A percentile compares a stretch with the other conserved stretches of the same genome.
Conservation (phyloP, 2,329 filamentous ascomycete species). For the Dactylellina cionopaga region DNA sequence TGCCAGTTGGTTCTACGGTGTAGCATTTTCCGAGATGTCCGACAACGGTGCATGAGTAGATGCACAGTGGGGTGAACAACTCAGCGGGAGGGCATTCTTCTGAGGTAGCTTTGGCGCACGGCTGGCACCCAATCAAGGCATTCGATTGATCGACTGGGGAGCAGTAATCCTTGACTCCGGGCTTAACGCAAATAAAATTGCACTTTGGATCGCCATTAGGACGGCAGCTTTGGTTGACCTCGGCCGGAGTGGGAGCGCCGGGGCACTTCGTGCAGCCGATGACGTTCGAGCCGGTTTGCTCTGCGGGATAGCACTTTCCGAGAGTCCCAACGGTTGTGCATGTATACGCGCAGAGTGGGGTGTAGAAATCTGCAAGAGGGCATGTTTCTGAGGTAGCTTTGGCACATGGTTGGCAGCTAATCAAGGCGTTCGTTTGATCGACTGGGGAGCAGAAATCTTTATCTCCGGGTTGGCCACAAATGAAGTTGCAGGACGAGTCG, state of each 20-base stretch:
- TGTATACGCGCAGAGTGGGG: not conserved
- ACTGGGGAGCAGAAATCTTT: constrained; percentile 1
- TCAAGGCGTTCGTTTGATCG: constrained; percentile 3
- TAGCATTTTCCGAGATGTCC: not conserved
- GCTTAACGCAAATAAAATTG: not conserved
- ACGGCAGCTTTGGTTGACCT: not conserved
- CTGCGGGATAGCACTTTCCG: not conserved
- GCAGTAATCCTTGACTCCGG: not conserved
- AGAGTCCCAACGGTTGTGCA: not conserved
- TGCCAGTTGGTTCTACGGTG: not conserved
- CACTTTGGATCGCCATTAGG: not conserved
- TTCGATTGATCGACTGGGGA: not conserved
- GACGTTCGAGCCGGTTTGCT: not conserved
- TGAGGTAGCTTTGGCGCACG: not conserved
- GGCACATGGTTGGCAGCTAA: not conserved
- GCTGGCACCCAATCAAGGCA: constrained; percentile 4
- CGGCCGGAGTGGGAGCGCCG: too few species aligned
- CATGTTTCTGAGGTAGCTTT: not conserved
- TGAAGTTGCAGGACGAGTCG: not conserved
- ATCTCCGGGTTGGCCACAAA: not conserved
- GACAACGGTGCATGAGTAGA: not conserved
- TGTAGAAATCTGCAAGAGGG: not conserved
- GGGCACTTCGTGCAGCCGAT: constrained; percentile 6
- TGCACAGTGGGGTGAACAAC: not conserved
- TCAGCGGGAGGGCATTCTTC: not conserved